Evolutionary conservation across 345 rosid genomes (phyloP).

Genomic region (Sisymbrium altissimum): DNA sequence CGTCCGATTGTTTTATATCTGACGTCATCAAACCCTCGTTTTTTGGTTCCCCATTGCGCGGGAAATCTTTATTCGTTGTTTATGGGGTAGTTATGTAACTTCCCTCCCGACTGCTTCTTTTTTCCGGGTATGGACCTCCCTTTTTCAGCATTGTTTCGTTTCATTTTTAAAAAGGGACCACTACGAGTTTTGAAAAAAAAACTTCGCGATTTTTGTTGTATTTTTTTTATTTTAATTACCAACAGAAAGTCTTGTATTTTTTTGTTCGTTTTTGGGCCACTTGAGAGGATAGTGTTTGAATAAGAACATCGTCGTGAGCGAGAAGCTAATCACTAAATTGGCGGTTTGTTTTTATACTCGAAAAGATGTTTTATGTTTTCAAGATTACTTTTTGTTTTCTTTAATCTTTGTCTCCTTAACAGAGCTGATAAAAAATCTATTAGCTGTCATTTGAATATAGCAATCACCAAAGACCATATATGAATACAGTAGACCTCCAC

Average conservation of each 20-base stretch:
- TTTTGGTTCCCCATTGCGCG: conserved; percentile 25
- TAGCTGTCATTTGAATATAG: not conserved
- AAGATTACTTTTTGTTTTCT: conserved; percentile 1
- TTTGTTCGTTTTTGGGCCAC: conserved; percentile 11
- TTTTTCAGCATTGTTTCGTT: conserved; percentile 15
- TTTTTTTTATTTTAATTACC: not conserved
- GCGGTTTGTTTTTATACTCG: conserved; percentile 14
- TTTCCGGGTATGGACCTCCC: conserved; percentile 23
- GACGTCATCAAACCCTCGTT: conserved; percentile 22
- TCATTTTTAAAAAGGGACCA: conserved; percentile 3
- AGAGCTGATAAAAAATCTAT: not conserved
- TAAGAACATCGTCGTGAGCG: not conserved
- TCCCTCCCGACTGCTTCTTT: not conserved
- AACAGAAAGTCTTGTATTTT: not conserved
- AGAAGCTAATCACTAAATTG: conserved; percentile 19
- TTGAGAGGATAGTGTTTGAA: not conserved
- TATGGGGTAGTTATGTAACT: not conserved
- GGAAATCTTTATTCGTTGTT: conserved; percentile 16
- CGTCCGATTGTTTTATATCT: conserved; percentile 33
- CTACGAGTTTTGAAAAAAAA: conserved; percentile 3
- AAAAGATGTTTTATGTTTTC: conserved; percentile 23
- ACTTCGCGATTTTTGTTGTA: not conserved
- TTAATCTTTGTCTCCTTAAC: not conserved
- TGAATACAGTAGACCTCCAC: too few relatives aligned
- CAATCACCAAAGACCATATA: not conserved